These are phyloP conservation scores for Metarhizium brunneum DNA, from an alignment of 2,329 filamentous ascomycete genomes.

Conservation along the genomic window DNA sequence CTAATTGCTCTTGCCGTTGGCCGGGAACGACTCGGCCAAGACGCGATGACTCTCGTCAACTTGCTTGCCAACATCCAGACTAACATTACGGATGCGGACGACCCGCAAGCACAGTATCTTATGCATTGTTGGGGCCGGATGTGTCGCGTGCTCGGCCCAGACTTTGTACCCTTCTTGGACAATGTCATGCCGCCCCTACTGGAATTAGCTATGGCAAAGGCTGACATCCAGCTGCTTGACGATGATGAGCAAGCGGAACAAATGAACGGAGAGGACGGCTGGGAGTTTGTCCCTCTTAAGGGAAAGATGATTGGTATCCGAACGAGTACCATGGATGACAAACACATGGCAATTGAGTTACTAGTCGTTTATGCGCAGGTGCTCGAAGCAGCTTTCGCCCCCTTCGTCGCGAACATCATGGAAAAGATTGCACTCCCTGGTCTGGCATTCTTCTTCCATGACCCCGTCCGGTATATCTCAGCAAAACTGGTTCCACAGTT, in stretches of 20 bases:
- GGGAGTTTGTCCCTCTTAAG: conserved; percentile 94
- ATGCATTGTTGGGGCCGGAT: conserved; percentile 99
- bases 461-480: conserved; percentile 89
- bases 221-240: conserved; percentile 91
- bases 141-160: conserved; percentile 84
- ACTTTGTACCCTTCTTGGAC: conserved; percentile 87
- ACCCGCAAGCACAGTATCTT: conserved; percentile 92
- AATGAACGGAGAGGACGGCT: conserved; percentile 89
- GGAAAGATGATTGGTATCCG: conserved; percentile 98
- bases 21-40: conserved; percentile 79
- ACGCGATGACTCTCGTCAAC: conserved; percentile 81
- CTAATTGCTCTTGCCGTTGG: conserved; percentile 92
- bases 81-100: conserved; percentile 80
- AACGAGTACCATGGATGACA: conserved; percentile 93
- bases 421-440: conserved; percentile 92
- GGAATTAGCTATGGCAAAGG: conserved; percentile 86
- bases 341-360: conserved; percentile 98
- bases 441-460: conserved; percentile 97
- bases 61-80: conserved; percentile 80
- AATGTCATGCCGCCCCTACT: conserved; percentile 92
- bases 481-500: conserved; percentile 92
- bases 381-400: conserved; percentile 84
- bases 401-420: conserved; percentile 88
- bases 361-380: conserved; percentile 96
- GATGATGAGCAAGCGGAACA: conserved; percentile 91